Percentiles rank a stretch among this genome's conserved stretches.
Evolutionary conservation across 331 rosid genomes (phyloP).

Genomic region (Quercus tomentella): DNA sequence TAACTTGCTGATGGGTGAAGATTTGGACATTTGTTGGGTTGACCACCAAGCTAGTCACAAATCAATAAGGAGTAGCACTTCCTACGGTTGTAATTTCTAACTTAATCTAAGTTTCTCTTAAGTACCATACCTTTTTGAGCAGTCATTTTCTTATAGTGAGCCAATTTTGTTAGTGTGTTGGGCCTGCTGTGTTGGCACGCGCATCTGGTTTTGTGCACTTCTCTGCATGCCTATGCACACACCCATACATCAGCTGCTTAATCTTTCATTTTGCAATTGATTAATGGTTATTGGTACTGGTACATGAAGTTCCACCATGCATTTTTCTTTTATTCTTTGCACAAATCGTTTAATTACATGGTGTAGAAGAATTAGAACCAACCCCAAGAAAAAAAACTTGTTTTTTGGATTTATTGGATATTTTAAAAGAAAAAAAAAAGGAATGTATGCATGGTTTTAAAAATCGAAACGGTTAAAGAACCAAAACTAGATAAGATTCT

Average conservation of each 20-base stretch:
- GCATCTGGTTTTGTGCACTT: constrained; percentile 32
- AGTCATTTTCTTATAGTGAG: constrained; percentile 15
- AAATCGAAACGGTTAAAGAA: no score
- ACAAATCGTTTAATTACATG: background rate
- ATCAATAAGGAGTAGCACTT: background rate
- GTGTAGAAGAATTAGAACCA: no score
- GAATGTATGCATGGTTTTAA: no score
- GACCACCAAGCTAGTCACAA: background rate
- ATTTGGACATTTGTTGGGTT: background rate
- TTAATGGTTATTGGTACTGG: background rate
- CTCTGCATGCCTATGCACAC: constrained; percentile 27
- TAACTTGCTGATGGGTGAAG: background rate
- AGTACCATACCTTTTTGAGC: background rate
- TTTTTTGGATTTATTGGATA: no score
- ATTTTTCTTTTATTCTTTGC: background rate
- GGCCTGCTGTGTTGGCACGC: constrained; percentile 47
- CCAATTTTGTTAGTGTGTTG: constrained; percentile 11
- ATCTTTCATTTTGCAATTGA: constrained; percentile 25
- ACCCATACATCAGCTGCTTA: constrained; percentile 44
- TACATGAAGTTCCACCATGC: background rate
- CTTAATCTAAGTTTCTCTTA: background rate
- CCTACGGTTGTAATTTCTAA: background rate
- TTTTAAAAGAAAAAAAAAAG: no score
- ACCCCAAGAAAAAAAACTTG: no score
- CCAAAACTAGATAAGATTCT: no score